Evolutionary conservation across 2,329 filamentous ascomycete species (phyloP).

Genomic region (Malbranchea zuffiana): DNA sequence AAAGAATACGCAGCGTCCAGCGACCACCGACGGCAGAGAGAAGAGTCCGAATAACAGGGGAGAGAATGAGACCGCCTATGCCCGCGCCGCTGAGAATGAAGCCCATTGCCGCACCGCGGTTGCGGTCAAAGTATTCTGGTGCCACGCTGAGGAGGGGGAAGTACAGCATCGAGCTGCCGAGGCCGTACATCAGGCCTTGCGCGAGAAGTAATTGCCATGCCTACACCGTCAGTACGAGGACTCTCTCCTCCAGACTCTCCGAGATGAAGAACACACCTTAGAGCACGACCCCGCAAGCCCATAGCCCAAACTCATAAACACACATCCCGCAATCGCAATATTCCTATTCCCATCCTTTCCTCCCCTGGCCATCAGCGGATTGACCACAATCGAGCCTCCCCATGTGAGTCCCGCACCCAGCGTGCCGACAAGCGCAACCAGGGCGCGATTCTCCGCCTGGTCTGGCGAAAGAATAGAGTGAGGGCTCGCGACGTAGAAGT

Average conservation of each 20-base stretch:
- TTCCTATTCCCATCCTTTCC: conserved; percentile 29
- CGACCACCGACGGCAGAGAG: conserved; percentile 8
- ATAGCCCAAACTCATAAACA: conserved; percentile 30
- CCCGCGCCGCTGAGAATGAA: conserved; percentile 31
- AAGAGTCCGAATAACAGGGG: conserved; percentile 18
- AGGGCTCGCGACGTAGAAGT: conserved; percentile 33
- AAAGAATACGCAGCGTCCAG: conserved; percentile 9
- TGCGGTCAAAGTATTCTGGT: conserved; percentile 30
- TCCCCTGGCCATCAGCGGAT: conserved; percentile 38
- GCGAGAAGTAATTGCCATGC: conserved; percentile 28
- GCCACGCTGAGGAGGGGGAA: conserved; percentile 31
- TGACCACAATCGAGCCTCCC: conserved; percentile 41
- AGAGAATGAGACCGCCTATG: conserved; percentile 30
- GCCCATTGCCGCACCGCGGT: conserved; percentile 30
- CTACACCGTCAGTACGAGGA: conserved; percentile 6
- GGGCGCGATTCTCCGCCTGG: conserved; percentile 30
- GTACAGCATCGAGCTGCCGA: conserved; percentile 31
- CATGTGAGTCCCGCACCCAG: conserved; percentile 41
- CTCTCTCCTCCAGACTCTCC: conserved; percentile 6
- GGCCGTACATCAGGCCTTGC: conserved; percentile 31
- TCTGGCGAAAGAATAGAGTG: conserved; percentile 31
- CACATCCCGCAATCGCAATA: conserved; percentile 33
- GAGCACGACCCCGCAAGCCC: conserved; percentile 11
- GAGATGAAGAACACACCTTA: too few relatives aligned
- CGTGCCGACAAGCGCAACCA: conserved; percentile 41